Evolutionary conservation across 768 basidiomycete genomes (phyloP), one percentile per base, ranked within the genome.

Genomic region (Lactarius evosmus): DNA sequence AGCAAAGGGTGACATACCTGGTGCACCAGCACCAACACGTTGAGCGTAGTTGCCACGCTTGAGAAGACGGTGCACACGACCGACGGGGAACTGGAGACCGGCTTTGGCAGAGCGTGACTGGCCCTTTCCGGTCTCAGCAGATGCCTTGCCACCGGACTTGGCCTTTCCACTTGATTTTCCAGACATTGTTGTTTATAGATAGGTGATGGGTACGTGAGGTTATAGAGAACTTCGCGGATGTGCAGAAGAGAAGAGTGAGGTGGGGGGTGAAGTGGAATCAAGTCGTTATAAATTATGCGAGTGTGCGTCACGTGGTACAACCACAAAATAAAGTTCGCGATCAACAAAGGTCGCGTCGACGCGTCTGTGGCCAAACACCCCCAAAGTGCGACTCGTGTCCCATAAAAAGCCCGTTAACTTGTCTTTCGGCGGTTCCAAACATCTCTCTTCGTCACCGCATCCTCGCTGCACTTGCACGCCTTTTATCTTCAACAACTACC

Each of bases 11-110:
- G 12, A 74, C 78, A 29, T 66, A 89, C 88, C 89, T 72, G 89
- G 92, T 69, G 93, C 91, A 76, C 93, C 93, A 65, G 87, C 86
- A 74, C 92, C 93, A 68, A 96, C 85, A 73, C 93, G 90, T 72
- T 87, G 87, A 34, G 91, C 88, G 70, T 91, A 92, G 79, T 91
- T 91, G 66, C 91, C 90, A 75, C 83, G 84, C 82, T 93, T 91
- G 71, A 95, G 76, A 67, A 90, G 82, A 82, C 92, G 88, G 75
- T 93, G 92, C 70, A 95, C 87, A 86, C 94, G 91, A 79, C 93
- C 92, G 71, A 96, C 93, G 51, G 93, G 94, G 78, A 90, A 90
- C 75, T 91, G 89, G 58, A 91, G 86, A 62, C 89, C 89, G 49
- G 89, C 88, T 72, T 83, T 85, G 44, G 86, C 82, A 14, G 88